Evolutionary conservation across 768 basidiomycete genomes (phyloP).

Genomic region (Phlebiopsis flavidoalba): DNA sequence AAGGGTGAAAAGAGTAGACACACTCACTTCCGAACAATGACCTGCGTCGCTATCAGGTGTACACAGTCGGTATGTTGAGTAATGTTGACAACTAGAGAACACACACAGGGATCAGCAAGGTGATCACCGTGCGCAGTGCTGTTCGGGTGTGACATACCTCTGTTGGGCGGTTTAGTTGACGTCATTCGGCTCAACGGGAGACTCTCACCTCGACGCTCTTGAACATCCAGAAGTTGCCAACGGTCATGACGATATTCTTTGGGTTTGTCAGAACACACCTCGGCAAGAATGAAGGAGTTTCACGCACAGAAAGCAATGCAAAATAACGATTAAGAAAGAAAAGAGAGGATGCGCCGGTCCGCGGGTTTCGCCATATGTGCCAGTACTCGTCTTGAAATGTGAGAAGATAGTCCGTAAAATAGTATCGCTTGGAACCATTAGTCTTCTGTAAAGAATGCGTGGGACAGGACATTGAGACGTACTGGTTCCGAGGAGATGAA

Average conservation of each 20-base stretch:
- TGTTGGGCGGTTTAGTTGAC: not conserved
- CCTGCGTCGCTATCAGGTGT: conserved; percentile 39
- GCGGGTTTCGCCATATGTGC: conserved; percentile 16
- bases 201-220: not conserved
- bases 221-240: not conserved
- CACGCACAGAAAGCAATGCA: conserved; percentile 8
- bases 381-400: conserved; percentile 17
- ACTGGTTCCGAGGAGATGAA: conserved; percentile 3
- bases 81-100: conserved; percentile 34
- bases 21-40: conserved; percentile 42
- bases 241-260: conserved; percentile 1
- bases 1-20: not conserved
- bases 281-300: not conserved
- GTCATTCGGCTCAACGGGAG: not conserved
- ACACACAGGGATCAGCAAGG: not conserved
- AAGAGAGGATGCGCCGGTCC: conserved; percentile 11
- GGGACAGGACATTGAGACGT: not conserved
- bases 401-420: conserved; percentile 9
- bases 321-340: conserved; percentile 24
- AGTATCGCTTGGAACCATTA: conserved; percentile 2
- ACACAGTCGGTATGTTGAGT: conserved; percentile 35
- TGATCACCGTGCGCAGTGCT: not conserved
- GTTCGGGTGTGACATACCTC: not conserved
- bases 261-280: not conserved
- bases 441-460: not conserved